Base-by-base conservation (phyloP, 768 basidiomycete genomes). In the Cyathus striatus region DNA sequence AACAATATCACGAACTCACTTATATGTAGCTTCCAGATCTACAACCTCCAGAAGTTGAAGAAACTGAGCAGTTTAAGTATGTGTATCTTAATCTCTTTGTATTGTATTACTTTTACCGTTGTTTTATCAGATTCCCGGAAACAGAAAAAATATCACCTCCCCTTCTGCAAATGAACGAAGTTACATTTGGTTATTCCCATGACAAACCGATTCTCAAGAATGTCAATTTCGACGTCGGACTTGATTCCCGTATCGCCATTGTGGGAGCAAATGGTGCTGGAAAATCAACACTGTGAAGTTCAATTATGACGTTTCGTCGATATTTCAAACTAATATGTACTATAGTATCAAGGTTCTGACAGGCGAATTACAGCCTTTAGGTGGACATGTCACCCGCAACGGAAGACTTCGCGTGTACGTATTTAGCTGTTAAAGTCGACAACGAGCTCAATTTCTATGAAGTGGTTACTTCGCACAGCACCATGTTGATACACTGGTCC, bases 81-180 rank as follows among this genome's bases (percentile, higher is more conserved):
- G 68, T 42, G 24, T 37, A 17, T 32, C 10, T 18, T 13, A 33
- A 36, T 39, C 32, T 38, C 23, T 39, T 44, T 24, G 22, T 25
- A 26, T 1, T 21, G 6, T 30, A 50, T 16, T 33, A n/a, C n/a
- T n/a, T n/a, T n/a, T n/a, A n/a, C n/a, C n/a, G n/a, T 17, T 25
- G 17, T 23, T 25, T 23, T 23, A 22, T 14, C 22, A 90, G 89
- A 54, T 90, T 99, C 75, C 91, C 92, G 1, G 94, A 96, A 46
- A 82, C 92, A 5, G 96, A 98, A 57, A 98, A 98, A 69, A 90
- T 98, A 53, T 93, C 96, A 4, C 94, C 96, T 5, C 96, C 96
- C 0, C 64, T 98, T 12, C 70, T 99, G 14, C 96, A 98, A 58
- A 81, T 97, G 58, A 85, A 87, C 48, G 86, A 91, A 52, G 89